A percentile compares a stretch with the other conserved stretches of the same genome.
Evolutionary conservation across 257 asterid genomes (phyloP).

Genomic region (Solanum pimpinellifolium): DNA sequence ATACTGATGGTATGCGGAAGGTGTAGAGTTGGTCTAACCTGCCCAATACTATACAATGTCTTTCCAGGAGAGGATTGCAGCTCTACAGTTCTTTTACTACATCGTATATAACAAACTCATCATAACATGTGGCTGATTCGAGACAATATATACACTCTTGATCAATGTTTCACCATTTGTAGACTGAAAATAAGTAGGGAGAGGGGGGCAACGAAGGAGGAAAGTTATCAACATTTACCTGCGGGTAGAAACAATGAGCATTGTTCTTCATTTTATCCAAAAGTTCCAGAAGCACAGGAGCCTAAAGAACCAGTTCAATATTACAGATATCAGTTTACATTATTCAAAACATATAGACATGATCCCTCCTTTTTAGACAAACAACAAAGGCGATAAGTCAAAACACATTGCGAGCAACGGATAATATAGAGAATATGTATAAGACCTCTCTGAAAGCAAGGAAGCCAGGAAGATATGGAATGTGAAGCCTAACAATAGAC

Average conservation of each 20-base stretch:
- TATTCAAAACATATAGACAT: neutral
- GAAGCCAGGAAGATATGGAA: constrained; percentile 82
- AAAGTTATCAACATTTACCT: constrained; percentile 25
- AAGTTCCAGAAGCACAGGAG: constrained; percentile 69
- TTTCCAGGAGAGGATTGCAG: neutral
- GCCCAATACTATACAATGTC: neutral
- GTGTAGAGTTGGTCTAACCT: neutral
- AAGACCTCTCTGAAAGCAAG: constrained; percentile 89
- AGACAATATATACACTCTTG: neutral
- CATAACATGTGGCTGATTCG: neutral
- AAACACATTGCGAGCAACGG: neutral
- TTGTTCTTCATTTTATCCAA: constrained; percentile 55
- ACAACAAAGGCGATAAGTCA: neutral
- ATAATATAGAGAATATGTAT: neutral
- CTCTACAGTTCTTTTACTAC: neutral
- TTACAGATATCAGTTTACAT: neutral
- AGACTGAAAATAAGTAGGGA: neutral
- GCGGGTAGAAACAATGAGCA: constrained; percentile 46
- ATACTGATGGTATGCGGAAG: neutral
- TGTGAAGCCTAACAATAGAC: constrained; percentile 36
- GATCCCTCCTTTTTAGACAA: neutral
- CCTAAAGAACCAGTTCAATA: constrained; percentile 26
- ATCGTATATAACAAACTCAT: neutral
- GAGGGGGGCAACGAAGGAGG: neutral
- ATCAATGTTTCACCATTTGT: neutral